Evolutionary conservation across 495 filamentous ascomycete genomes (phyloP), one percentile per base, ranked within the genome.

Genomic region (Xanthoparmelia taractica): DNA sequence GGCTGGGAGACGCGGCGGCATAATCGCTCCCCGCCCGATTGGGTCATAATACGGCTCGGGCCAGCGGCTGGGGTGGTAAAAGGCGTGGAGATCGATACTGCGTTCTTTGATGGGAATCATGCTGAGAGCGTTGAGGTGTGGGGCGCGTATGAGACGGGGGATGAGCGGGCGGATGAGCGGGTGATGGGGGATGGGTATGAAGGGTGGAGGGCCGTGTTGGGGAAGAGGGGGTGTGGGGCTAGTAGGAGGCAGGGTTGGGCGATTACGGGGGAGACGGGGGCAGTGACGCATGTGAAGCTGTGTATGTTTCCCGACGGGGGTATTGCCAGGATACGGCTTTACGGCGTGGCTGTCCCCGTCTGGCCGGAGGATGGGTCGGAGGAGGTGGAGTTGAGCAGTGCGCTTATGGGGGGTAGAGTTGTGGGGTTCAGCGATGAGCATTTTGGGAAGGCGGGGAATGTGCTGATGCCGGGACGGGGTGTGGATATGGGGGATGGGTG

Each of bases 401-500:
- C 89, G 11, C 84, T 89, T 43, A 88, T 91, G 69, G 92, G 92
- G 29, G 92, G 85, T 20, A 77, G 93, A 25, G 90, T 87, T 5
- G 75, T 90, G 4, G 80, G 79, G 0, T 91, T 87, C 68, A 92
- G 86, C 43, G 90, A 96, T 70, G 83, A 96, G 74, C 91, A 96
- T 72, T 97, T 88, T 71, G 90, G 92, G 4, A 86, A 84, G 12
- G 89, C 86, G 72, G 85, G 87, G 64, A 96, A 97, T 73, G 73
- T 96, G 54, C 81, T 96, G 18, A 77, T 96, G 17, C 92, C 92
- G 4, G 91, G 91, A 3, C 80, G 92, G 33, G 92, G 92, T 10
- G 84, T 87, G 71, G 87, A 97, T 74, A 96, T 96, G 91, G 88
- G 91, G 37, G 92, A 96, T 73, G 92, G 92, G 4, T 97, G 92